Base-by-base conservation (phyloP, 164 flowering plant genomes). In the Aristolochia contorta region DNA sequence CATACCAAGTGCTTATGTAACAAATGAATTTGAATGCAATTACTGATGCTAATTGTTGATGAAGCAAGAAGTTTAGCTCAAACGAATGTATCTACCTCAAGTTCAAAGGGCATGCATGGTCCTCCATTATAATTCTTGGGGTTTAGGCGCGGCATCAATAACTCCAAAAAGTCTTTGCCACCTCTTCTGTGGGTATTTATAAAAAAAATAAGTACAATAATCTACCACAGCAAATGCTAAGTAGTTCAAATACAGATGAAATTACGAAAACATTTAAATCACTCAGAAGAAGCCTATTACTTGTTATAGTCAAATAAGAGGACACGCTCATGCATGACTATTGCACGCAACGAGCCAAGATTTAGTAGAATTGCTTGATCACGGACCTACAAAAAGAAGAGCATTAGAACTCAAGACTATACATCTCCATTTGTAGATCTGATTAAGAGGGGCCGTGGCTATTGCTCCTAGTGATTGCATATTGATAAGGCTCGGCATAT, bases 301-400 rank as follows among this genome's bases (percentile, higher is more conserved):
- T 96, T 76, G 65, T 87, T 83, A 67, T 86, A 84, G 72, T 87
- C 86, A 69, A 93, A 93, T 65, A 93, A 77, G 46, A 84, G 76
- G 54, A 89, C 98, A 67, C 79, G 61, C 56, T 93, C 98, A 57
- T 70, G 84, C 97, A 89, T 93, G 58, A 82, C 96, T 61, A 93
- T 93, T 59, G 94, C 96, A 49, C 92, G 80, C 55, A 89, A 69
- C 1, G 98, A 82, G 16, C 97, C 97, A 69, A 93, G 75, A 76
- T 89, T 93, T 57, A 93, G 75, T 47, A 93, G 78, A 65, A 93
- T 81, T 50, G 98, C 98, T 77, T 82, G 77, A 64, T 93, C 98
- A 59, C 98, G 93, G 14, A 93, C 93, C 98, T 92, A 67, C 12
- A 37, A 63, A 19, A 57, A 47, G 55, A 57, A 63, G 23, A 27